phyloP scores from a whole-genome alignment of 2,329 filamentous ascomycete genomes.

The Gnomoniopsis sp. region DNA sequence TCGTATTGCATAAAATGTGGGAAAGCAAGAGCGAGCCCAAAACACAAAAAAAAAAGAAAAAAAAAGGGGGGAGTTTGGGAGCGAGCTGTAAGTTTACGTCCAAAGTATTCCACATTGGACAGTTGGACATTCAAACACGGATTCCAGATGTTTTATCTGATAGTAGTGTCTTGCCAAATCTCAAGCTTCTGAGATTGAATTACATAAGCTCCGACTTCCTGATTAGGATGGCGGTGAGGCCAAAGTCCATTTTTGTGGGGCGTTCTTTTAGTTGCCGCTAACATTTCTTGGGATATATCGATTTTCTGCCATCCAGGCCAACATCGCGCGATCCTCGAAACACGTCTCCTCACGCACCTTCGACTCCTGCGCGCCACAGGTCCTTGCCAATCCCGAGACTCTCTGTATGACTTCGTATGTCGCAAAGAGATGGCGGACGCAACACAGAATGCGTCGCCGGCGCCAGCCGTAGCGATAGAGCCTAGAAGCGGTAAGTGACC shows the following conservation, averaged over 20 bases:
- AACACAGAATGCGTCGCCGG: slow-evolving; percentile 19
- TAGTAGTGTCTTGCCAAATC: no score
- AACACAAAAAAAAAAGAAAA: no score
- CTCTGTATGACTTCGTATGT: slow-evolving; percentile 15
- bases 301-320: slow-evolving; percentile 7
- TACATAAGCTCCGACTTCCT: background rate
- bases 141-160: no score
- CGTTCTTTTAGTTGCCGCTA: background rate
- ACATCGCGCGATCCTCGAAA: background rate
- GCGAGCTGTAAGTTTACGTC: no score
- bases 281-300: background rate
- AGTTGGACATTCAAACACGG: no score
- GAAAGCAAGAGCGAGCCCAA: no score
- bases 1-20: no score
- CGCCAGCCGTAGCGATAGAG: slow-evolving; percentile 18
- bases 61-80: no score
- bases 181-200: no score
- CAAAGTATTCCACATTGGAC: no score
- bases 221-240: background rate
- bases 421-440: slow-evolving; percentile 17
- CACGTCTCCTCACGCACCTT: background rate
- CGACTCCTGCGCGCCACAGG: no score
- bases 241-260: background rate
- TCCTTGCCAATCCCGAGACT: background rate
- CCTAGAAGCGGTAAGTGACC: slow-evolving; percentile 15